Conservation (phyloP, 495 filamentous ascomycete genomes). For the Penicillium parvum region DNA sequence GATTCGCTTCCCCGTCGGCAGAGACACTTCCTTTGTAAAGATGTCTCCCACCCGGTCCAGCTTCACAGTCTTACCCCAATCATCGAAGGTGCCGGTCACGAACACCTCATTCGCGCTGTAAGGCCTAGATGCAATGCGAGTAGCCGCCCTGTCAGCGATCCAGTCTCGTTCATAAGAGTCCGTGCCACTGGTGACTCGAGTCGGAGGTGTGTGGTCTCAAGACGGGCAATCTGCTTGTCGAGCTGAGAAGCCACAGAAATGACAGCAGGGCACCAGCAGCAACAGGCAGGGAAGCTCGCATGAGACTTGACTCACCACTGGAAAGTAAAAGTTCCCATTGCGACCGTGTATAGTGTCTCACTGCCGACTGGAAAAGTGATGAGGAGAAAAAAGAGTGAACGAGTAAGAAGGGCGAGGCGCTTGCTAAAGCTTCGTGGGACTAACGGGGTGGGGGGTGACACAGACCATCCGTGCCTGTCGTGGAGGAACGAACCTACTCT, state of each 20-base stretch:
- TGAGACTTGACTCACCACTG: conserved; percentile 35
- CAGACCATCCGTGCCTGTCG: too few species aligned
- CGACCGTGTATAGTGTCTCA: not conserved
- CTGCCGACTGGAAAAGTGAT: not conserved
- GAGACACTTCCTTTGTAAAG: conserved; percentile 73
- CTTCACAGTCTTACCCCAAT: conserved; percentile 81
- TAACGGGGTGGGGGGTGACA: conserved; percentile 19
- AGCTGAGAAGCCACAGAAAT: too few species aligned
- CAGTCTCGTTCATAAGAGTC: conserved; percentile 8
- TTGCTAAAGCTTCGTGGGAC: conserved; percentile 2
- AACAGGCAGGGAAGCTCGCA: not conserved
- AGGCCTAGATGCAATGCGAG: conserved; percentile 51
- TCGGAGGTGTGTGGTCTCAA: not conserved
- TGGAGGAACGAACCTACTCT: not conserved
- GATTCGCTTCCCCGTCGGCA: conserved; percentile 66
- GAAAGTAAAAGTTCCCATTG: conserved; percentile 42
- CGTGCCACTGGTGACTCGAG: conserved; percentile 10
- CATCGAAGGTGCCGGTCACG: conserved; percentile 93
- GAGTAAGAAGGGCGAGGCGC: not conserved
- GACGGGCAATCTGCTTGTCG: not conserved
- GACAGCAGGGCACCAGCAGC: too few species aligned
- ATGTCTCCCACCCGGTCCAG: conserved; percentile 65
- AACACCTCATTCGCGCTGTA: conserved; percentile 78
- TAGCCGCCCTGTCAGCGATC: conserved; percentile 31
- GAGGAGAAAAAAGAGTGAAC: not conserved